phyloP scores from a whole-genome alignment of 305 asterid genomes.

The Solanum hybrid region DNA sequence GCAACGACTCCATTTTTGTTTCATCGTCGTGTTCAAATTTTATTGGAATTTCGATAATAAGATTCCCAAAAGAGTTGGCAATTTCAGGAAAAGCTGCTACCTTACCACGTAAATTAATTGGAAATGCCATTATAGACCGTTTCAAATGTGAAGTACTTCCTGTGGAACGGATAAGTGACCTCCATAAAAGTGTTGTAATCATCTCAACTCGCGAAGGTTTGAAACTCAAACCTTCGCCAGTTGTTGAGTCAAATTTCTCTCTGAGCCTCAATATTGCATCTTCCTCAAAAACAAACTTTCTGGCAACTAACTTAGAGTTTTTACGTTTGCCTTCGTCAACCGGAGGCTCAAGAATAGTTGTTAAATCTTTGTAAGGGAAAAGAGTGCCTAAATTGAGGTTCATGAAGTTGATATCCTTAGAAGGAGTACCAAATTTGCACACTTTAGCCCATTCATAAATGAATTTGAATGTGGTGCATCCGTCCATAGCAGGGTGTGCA shows the following conservation, averaged over 20 bases:
- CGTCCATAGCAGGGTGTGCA: too few species aligned
- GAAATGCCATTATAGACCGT: slow-evolving; percentile 5
- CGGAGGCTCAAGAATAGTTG: not conserved
- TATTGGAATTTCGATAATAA: slow-evolving; percentile 16
- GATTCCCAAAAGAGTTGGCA: slow-evolving; percentile 21
- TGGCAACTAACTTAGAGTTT: not conserved
- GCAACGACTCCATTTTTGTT: not conserved
- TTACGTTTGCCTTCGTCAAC: not conserved
- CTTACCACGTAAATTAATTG: slow-evolving; percentile 22
- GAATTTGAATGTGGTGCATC: too few species aligned
- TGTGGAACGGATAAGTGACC: slow-evolving; percentile 14
- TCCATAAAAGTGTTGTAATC: slow-evolving; percentile 5
- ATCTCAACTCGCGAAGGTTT: slow-evolving; percentile 33
- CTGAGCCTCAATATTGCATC: not conserved
- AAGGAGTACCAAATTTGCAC: too few species aligned
- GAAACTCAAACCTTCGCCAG: not conserved
- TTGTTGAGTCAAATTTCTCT: not conserved
- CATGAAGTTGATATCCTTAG: not conserved
- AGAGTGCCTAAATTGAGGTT: not conserved
- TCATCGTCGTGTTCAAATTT: not conserved
- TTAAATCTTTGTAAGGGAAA: slow-evolving; percentile 6
- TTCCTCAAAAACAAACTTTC: slow-evolving; percentile 13
- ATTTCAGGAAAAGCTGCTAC: slow-evolving; percentile 10
- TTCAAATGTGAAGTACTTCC: not conserved
- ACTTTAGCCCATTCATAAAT: too few species aligned